phyloP scores from a whole-genome alignment of 164 flowering plant species.

The Aristolochia californica region DNA sequence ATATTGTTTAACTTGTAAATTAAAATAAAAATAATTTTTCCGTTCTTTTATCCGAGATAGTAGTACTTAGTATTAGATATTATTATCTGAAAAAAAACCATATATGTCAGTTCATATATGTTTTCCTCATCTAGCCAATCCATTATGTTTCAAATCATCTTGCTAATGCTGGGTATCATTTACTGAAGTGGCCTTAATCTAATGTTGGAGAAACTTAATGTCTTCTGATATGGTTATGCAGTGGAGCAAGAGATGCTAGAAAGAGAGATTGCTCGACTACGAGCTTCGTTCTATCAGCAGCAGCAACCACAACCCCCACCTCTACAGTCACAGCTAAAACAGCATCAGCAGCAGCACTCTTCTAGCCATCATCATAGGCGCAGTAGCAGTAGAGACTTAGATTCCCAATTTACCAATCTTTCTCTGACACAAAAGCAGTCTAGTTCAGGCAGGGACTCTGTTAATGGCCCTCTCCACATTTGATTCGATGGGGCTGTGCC shows the following conservation, averaged over 20 bases:
- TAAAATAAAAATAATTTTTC: no score
- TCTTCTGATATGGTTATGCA: slow-evolving; percentile 17
- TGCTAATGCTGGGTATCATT: no score
- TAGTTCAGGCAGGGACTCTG: slow-evolving; percentile 35
- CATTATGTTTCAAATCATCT: no score
- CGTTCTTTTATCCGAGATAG: no score
- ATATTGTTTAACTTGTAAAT: no score
- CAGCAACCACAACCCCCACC: slow-evolving; percentile 11
- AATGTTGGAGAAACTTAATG: background rate
- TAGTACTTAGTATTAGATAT: background rate
- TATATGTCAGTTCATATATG: background rate
- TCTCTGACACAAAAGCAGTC: slow-evolving; percentile 55
- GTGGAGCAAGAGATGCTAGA: slow-evolving; percentile 96
- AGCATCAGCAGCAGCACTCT: slow-evolving; percentile 30
- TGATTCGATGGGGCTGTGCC: slow-evolving; percentile 1
- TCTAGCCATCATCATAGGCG: slow-evolving; percentile 42
- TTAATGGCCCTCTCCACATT: slow-evolving; percentile 40
- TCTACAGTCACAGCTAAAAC: slow-evolving; percentile 1
- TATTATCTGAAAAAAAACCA: background rate
- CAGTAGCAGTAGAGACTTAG: slow-evolving; percentile 62
- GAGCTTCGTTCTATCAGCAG: slow-evolving; percentile 39
- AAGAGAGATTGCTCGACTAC: slow-evolving; percentile 73
- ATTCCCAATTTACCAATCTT: slow-evolving; percentile 67
- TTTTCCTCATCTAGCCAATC: no score
- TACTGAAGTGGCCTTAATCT: background rate